phyloP scores from a whole-genome alignment of 78 protist species.

The Tieghemostelium lacteum region DNA sequence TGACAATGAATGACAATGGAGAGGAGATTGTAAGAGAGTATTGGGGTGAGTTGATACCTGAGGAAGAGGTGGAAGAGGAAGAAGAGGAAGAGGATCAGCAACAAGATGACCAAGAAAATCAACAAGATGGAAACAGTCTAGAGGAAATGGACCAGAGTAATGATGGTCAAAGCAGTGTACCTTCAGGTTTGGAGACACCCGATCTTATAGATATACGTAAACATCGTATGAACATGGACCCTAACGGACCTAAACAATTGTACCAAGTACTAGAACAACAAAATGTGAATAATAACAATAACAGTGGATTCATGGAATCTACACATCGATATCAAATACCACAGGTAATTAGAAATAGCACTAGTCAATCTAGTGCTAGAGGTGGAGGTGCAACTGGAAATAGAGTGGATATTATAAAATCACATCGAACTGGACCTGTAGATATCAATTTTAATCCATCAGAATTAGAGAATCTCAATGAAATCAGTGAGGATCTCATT shows the following conservation, averaged over 20 bases:
- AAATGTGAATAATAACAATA: constrained; percentile 1
- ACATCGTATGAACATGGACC: background rate
- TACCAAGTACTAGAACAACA: constrained; percentile 71
- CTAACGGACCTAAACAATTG: constrained; percentile 29
- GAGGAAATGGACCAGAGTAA: background rate
- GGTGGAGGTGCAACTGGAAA: background rate
- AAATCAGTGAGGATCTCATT: constrained; percentile 54
- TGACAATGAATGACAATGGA: background rate
- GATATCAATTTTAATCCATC: constrained; percentile 63
- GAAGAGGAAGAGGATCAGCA: constrained; percentile 85
- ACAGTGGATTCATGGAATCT: constrained; percentile 81
- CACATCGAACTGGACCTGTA: constrained; percentile 58
- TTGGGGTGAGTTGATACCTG: constrained; percentile 86
- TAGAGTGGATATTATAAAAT: constrained; percentile 66
- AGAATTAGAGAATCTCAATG: constrained; percentile 56
- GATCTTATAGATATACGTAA: constrained; percentile 65
- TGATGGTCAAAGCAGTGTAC: constrained; percentile 40
- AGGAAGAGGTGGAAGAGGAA: constrained; percentile 76
- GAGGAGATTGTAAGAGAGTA: constrained; percentile 15
- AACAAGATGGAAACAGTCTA: background rate
- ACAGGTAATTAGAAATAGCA: background rate
- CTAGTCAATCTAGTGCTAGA: background rate
- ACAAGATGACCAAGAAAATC: constrained; percentile 44
- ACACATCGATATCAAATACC: constrained; percentile 71
- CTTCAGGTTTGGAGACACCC: constrained; percentile 85